These are phyloP conservation scores for Lepiota venenata DNA, from an alignment of 768 basidiomycete genomes.

Conservation along the genomic window DNA sequence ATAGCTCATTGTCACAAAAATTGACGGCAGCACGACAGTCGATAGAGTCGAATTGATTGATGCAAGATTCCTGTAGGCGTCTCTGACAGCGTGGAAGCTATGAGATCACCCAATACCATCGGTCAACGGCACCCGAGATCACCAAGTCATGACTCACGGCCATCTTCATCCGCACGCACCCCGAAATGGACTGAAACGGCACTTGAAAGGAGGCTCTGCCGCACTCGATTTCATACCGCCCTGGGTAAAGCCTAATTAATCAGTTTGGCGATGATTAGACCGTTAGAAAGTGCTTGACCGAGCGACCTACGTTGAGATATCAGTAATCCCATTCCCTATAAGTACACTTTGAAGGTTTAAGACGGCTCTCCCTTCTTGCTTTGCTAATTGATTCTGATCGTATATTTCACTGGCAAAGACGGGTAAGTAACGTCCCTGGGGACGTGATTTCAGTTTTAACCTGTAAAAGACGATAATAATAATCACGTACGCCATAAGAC, in stretches of 20 bases:
- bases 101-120: background rate
- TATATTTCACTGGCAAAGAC: slow-evolving; percentile 75
- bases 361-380: slow-evolving; percentile 46
- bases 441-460: background rate
- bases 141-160: slow-evolving; percentile 35
- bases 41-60: slow-evolving; percentile 64
- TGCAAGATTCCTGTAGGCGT: slow-evolving; percentile 53
- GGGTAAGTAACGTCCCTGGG: slow-evolving; percentile 68
- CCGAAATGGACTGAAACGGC: slow-evolving; percentile 50
- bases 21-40: slow-evolving; percentile 62
- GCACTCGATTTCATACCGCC: slow-evolving; percentile 60
- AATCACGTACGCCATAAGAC: slow-evolving; percentile 49
- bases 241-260: slow-evolving; percentile 31
- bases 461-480: slow-evolving; percentile 13
- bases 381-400: slow-evolving; percentile 62
- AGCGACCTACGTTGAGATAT: slow-evolving; percentile 37
- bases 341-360: slow-evolving; percentile 68
- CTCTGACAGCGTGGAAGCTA: slow-evolving; percentile 69
- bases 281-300: background rate
- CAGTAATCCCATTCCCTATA: slow-evolving; percentile 57
- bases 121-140: background rate
- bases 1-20: slow-evolving; percentile 63
- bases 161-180: slow-evolving; percentile 59
- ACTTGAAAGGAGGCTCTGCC: slow-evolving; percentile 50
- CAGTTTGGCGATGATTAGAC: background rate